phyloP scores from a whole-genome alignment of 768 basidiomycete genomes.

The Macrocybe gigantea region DNA sequence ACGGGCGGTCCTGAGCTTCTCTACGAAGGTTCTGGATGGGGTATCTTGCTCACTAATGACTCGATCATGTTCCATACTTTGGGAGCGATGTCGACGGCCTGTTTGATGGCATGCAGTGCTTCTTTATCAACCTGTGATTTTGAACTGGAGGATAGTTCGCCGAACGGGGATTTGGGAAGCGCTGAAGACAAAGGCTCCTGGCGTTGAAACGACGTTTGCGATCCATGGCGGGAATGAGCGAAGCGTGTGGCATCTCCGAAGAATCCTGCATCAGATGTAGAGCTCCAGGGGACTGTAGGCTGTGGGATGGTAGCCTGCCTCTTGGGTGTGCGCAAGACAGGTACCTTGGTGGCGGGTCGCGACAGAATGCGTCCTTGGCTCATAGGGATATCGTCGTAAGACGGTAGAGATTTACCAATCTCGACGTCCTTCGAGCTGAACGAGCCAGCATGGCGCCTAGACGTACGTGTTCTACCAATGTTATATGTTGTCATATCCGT shows the following conservation, averaged over 20 bases:
- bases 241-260: constrained; percentile 18
- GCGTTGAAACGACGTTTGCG: constrained; percentile 32
- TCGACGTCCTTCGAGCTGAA: constrained; percentile 92
- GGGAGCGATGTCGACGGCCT: constrained; percentile 75
- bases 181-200: constrained; percentile 32
- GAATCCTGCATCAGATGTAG: constrained; percentile 35
- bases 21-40: constrained; percentile 37
- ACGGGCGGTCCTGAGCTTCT: constrained; percentile 55
- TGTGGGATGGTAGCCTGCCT: constrained; percentile 36
- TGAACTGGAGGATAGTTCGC: constrained; percentile 49
- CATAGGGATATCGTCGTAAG: constrained; percentile 43
- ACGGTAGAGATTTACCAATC: constrained; percentile 74
- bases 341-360: constrained; percentile 27
- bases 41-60: constrained; percentile 50
- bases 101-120: constrained; percentile 71
- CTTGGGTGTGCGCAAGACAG: constrained; percentile 45
- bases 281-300: constrained; percentile 20
- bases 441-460: constrained; percentile 85
- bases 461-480: neutral
- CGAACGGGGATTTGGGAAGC: constrained; percentile 26
- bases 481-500: neutral
- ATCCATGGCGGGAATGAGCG: constrained; percentile 32
- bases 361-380: constrained; percentile 29
- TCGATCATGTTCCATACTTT: constrained; percentile 80
- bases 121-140: constrained; percentile 71